A percentile compares a stretch with the other conserved stretches of the same genome.
phyloP scores from a whole-genome alignment of 2,329 filamentous ascomycete genomes.

The Phyllosticta capitalensis region DNA sequence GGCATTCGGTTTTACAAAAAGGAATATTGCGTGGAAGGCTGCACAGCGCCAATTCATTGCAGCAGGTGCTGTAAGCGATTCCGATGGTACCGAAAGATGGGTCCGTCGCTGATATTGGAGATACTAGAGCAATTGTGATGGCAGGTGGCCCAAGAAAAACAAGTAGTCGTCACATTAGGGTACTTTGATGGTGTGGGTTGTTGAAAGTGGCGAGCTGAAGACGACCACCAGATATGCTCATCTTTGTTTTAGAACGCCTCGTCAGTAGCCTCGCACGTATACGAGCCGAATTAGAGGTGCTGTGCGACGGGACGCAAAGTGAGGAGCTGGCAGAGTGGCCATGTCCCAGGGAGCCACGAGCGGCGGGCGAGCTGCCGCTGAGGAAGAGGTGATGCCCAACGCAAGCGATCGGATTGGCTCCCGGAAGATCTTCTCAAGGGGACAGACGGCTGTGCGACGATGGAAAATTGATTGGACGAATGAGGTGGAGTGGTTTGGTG shows the following conservation, averaged over 20 bases:
- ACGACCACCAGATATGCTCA: neutral
- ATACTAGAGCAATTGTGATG: too few species aligned
- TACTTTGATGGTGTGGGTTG: neutral
- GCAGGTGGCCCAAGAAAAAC: too few species aligned
- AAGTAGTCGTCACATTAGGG: neutral
- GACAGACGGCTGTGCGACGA: neutral
- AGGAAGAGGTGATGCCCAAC: neutral
- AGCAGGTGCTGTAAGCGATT: neutral
- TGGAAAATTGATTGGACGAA: neutral
- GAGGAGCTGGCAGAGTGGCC: neutral
- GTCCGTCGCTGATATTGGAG: too few species aligned
- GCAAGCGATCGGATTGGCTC: neutral
- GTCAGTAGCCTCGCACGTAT: neutral
- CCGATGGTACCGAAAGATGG: neutral
- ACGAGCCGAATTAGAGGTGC: neutral
- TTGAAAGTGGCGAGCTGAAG: neutral
- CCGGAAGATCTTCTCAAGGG: neutral
- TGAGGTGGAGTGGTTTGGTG: neutral
- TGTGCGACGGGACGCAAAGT: neutral
- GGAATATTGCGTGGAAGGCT: neutral
- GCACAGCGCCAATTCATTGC: neutral
- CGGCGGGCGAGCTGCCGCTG: neutral
- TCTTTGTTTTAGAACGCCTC: neutral
- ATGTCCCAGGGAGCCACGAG: neutral
- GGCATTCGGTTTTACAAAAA: neutral